Evolutionary conservation across 1,284 basidiomycete species (phyloP).

Genomic region (Cryptococcus amylolentus): DNA sequence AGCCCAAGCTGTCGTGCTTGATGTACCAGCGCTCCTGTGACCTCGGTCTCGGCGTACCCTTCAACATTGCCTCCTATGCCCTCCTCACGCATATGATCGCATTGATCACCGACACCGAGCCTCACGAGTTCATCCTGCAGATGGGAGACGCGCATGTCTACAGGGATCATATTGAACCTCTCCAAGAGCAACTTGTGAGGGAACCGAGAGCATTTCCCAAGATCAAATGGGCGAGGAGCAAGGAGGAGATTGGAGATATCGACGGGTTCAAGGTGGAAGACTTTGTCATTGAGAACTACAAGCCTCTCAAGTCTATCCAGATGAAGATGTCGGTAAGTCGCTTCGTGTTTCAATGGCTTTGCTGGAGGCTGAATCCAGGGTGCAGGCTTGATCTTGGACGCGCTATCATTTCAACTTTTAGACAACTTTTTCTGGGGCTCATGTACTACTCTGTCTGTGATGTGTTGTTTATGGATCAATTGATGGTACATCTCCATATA

Average conservation of each 20-base stretch:
- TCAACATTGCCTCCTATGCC: slow-evolving; percentile 98
- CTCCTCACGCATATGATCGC: slow-evolving; percentile 96
- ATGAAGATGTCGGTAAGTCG: slow-evolving; percentile 93
- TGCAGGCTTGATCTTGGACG: slow-evolving; percentile 1
- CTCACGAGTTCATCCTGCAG: slow-evolving; percentile 85
- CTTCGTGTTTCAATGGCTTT: not conserved
- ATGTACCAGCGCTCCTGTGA: slow-evolving; percentile 99
- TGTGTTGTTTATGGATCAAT: too few species aligned
- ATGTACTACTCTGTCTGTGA: too few species aligned
- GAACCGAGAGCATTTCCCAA: slow-evolving; percentile 81
- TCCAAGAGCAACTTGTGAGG: slow-evolving; percentile 74
- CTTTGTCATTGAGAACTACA: slow-evolving; percentile 81
- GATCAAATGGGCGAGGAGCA: slow-evolving; percentile 64
- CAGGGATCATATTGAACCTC: slow-evolving; percentile 81
- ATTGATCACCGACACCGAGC: slow-evolving; percentile 76
- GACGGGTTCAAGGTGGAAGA: slow-evolving; percentile 80
- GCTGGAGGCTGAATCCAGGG: not conserved
- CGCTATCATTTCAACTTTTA: not conserved
- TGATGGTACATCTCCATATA: not conserved
- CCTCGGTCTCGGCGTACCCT: slow-evolving; percentile 92
- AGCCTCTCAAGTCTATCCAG: slow-evolving; percentile 76
- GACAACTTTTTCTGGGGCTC: too few species aligned
- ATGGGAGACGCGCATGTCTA: slow-evolving; percentile 98
- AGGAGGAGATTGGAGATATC: slow-evolving; percentile 59
- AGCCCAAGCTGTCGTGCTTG: slow-evolving; percentile 80